Base-by-base conservation (phyloP, 2,329 filamentous ascomycete genomes). In the Coniella vitis region DNA sequence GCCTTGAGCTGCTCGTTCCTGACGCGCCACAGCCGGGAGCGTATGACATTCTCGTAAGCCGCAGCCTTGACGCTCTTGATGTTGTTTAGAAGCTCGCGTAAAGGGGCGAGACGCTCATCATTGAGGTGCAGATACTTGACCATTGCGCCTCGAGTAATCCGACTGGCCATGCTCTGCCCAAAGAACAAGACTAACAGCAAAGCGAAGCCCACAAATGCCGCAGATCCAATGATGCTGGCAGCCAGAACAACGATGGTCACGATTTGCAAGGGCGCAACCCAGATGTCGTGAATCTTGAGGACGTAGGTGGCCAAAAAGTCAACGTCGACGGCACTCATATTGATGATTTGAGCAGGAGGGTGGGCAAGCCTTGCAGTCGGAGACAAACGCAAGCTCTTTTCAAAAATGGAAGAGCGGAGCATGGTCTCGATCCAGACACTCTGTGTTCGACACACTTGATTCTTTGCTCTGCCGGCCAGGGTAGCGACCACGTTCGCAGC, bases 271-370 rank as follows among this genome's bases (percentile, higher is more conserved):
- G 44, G 44, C 10, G 35, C 35, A 22, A 38, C 32, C 44, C 44
- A 46, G 22, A 46, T 32, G 35, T 46, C 44, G 25, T 46, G 44
- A 16, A 46, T 31, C 25, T 38, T 46, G 14, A 46, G 25, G 35
- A 46, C 17, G 35, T 38, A 46, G 12, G 35, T 32, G 13, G 44
- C 38, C 19, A 48, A 9, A 37, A 38, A 48, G 38, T 40, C 46
- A 8, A 48, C 38, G 17, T 47, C 45, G 17, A 46, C 44, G 37
- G 45, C 38, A 43, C 38, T 38, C 38, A 42, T 48, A n/a, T 48
- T 48, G 38, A 42, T 43, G 16, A 37, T 38, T 21, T 47, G 37
- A 3, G 38, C 44, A 7, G 44, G 34, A 19, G 44, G 44, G 22
- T 46, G 44, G 8, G 22, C 35, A 7, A 17, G 29, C 32, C 44